Base-by-base conservation (phyloP, 2,329 filamentous ascomycete species). In the Aspergillus uvarum region DNA sequence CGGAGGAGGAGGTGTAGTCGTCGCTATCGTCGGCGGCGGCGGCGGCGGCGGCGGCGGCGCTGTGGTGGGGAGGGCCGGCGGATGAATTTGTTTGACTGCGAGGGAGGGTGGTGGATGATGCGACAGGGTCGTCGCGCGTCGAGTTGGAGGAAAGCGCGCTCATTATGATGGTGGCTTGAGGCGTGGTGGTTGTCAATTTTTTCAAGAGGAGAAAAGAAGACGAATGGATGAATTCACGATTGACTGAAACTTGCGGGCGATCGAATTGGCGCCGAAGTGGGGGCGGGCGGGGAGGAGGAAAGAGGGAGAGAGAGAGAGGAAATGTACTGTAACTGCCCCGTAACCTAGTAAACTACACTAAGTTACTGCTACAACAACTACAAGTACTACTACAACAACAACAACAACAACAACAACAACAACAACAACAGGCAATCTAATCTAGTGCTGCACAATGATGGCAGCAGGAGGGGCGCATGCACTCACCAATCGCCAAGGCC, bases 1-100 rank as follows among this genome's bases (percentile, higher is more conserved):
- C 70, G 12, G 65, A 68, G 3, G 62, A 66, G 38, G 66, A 68
- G 14, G 66, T 68, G 51, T 63, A 67, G 56, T 68, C 65, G 50
- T 67, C 67, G 16, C 66, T 63, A 21, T 57, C 44, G 32, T 50
- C 54, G 14, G 35, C 51, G 32, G 47, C n/a, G n/a, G 24, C 29
- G 16, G 44, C 32, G 47, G 44, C 26, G n/a, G n/a, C n/a, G n/a
- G n/a, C 21, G 26, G 16, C 47, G 24, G 60, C 47, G 26, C 48
- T 22, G 49, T 44, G 35, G 31, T 22, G 35, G 29, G 58, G 49
- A 51, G 12, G 48, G 12, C 16, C 12, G 49, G 53, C 44, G 26
- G 42, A 5, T 16, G 32, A 35, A 35, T 35, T 57, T 54, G 47
- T 58, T 38, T 59, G 49, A n/a, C 47, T 50, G 53, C n/a, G 21